Evolutionary conservation across 345 rosid species (phyloP).

Genomic region (Rhizophora mangle): DNA sequence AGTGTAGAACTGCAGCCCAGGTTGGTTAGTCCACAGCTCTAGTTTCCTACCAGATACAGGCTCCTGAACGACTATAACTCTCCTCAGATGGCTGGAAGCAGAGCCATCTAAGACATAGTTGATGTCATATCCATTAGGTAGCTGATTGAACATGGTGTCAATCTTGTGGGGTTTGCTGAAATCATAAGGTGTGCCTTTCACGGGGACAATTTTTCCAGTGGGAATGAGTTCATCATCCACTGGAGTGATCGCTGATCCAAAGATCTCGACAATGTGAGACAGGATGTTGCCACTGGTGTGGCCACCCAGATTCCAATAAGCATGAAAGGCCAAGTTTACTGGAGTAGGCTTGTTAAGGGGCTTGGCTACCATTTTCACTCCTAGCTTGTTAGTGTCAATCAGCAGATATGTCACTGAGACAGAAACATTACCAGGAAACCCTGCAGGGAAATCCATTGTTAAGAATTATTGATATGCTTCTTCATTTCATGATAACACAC

Average conservation of each 20-base stretch:
- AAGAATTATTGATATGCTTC: no score
- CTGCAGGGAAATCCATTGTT: conserved; percentile 22
- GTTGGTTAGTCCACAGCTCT: conserved; percentile 66
- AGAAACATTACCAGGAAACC: conserved; percentile 70
- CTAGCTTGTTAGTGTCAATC: conserved; percentile 47
- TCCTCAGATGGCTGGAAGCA: conserved; percentile 34
- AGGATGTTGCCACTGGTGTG: conserved; percentile 67
- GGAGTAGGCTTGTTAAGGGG: conserved; percentile 60
- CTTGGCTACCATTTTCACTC: conserved; percentile 53
- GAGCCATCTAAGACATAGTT: conserved; percentile 55
- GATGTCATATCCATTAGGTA: conserved; percentile 69
- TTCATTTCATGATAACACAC: no score
- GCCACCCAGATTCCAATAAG: conserved; percentile 79
- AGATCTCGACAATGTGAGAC: conserved; percentile 52
- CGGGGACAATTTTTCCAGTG: conserved; percentile 44
- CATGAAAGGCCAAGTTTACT: conserved; percentile 69
- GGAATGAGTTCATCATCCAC: conserved; percentile 74
- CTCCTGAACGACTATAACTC: conserved; percentile 55
- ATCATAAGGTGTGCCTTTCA: conserved; percentile 60
- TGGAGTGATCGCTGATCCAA: conserved; percentile 50
- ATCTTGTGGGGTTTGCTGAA: conserved; percentile 48
- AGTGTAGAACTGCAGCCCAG: conserved; percentile 74
- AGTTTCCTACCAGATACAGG: conserved; percentile 58
- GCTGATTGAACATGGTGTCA: conserved; percentile 43
- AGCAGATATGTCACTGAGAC: conserved; percentile 61